Conservation (phyloP, 2,329 filamentous ascomycete species). For the Alternaria sp. region DNA sequence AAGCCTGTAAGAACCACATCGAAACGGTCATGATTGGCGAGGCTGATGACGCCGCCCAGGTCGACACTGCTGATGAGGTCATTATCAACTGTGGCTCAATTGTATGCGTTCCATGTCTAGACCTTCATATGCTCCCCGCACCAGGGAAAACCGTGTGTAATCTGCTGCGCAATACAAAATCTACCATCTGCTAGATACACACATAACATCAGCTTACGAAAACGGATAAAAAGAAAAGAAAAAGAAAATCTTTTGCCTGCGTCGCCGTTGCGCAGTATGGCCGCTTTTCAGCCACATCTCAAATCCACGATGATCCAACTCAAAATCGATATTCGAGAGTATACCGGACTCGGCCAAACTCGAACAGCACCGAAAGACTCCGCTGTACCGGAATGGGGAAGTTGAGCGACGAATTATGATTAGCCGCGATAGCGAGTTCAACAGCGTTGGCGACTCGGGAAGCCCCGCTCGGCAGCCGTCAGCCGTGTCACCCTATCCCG, state of each 20-base stretch:
- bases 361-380: slow-evolving; percentile 6
- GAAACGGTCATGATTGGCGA: slow-evolving; percentile 6
- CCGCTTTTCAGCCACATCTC: background rate
- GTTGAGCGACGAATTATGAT: slow-evolving; percentile 18
- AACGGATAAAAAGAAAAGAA: too few species aligned
- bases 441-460: slow-evolving; percentile 26
- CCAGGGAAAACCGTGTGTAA: background rate
- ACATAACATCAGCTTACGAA: background rate
- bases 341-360: slow-evolving; percentile 4
- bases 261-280: background rate
- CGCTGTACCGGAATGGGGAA: slow-evolving; percentile 9
- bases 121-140: slow-evolving; percentile 4
- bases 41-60: slow-evolving; percentile 7
- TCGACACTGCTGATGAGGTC: slow-evolving; percentile 12
- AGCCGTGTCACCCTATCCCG: slow-evolving; percentile 19
- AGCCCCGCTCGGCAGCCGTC: slow-evolving; percentile 34
- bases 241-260: background rate
- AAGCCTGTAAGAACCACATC: slow-evolving; percentile 12
- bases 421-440: slow-evolving; percentile 15
- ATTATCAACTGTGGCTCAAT: slow-evolving; percentile 10
- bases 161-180: background rate
- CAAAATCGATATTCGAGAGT: slow-evolving; percentile 4
- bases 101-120: slow-evolving; percentile 10
- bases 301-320: slow-evolving; percentile 3
- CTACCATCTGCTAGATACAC: background rate